Conservation (phyloP, 306 rosid genomes). For the Argentina anserina region DNA sequence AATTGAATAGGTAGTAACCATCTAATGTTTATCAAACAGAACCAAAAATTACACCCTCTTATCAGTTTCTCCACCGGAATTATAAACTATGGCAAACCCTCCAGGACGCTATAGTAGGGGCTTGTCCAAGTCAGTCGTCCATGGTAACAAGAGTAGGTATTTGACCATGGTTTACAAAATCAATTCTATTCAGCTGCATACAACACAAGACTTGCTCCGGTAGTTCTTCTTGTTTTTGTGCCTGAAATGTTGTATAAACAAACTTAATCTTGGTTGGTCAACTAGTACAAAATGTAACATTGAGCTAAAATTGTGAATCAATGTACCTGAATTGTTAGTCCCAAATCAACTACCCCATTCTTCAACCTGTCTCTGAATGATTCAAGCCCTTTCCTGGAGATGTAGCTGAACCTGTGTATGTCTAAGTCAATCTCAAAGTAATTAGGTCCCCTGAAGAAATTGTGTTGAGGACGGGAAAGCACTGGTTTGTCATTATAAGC, state of each 20-base stretch:
- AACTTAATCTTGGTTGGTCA: neutral
- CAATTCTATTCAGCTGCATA: slow-evolving; percentile 69
- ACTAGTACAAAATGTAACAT: neutral
- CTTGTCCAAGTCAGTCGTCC: slow-evolving; percentile 32
- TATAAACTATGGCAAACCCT: neutral
- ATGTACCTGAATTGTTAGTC: slow-evolving; percentile 85
- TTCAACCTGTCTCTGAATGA: slow-evolving; percentile 65
- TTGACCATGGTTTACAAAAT: slow-evolving; percentile 74
- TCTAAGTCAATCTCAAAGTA: slow-evolving; percentile 94
- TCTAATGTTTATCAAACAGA: neutral
- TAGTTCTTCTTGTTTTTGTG: slow-evolving; percentile 85
- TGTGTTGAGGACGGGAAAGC: slow-evolving; percentile 91
- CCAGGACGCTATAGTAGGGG: neutral
- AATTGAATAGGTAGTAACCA: slow-evolving; percentile 10
- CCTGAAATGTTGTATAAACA: slow-evolving; percentile 38
- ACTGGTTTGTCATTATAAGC: slow-evolving; percentile 91
- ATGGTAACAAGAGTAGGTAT: slow-evolving; percentile 63
- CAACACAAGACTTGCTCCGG: slow-evolving; percentile 89
- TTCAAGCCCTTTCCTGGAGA: slow-evolving; percentile 92
- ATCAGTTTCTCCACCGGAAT: neutral
- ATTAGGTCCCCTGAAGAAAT: slow-evolving; percentile 71
- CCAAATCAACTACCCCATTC: slow-evolving; percentile 67
- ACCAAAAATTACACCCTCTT: neutral
- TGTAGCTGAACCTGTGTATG: slow-evolving; percentile 87
- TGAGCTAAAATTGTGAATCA: neutral